Conservation (phyloP, 208 protist genomes). For the Naegleria gruberi region DNA sequence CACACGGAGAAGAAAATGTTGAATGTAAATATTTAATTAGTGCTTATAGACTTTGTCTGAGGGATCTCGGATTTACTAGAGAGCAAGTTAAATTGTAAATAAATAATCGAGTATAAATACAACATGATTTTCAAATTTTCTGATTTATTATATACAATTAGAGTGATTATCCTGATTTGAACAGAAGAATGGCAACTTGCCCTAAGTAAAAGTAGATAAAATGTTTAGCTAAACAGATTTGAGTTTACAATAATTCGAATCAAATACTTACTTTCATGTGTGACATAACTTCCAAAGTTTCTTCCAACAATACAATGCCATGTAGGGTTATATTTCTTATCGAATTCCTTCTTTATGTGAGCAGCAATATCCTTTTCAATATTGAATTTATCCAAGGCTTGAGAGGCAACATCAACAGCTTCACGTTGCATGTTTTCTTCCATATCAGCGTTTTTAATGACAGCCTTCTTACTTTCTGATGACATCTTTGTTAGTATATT, state of each 20-base stretch:
- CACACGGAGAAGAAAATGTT: background rate
- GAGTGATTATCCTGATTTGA: conserved; percentile 79
- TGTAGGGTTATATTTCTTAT: conserved; percentile 99
- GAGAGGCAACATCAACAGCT: conserved; percentile 91
- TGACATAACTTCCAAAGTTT: conserved; percentile 99
- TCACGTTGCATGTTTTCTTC: conserved; percentile 92
- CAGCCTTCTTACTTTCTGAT: conserved; percentile 19
- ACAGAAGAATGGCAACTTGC: conserved; percentile 97
- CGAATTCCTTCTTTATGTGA: conserved; percentile 99
- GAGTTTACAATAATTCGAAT: too few species aligned
- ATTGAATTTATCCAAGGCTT: conserved; percentile 88
- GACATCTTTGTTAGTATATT: background rate
- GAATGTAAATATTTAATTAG: background rate
- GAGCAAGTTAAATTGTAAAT: background rate
- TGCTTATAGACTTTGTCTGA: conserved; percentile 1
- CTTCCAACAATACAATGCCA: conserved; percentile 99
- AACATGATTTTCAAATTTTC: background rate
- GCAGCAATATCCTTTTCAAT: conserved; percentile 99
- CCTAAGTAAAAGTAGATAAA: conserved; percentile 99
- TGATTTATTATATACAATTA: background rate
- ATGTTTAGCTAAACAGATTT: conserved; percentile 48
- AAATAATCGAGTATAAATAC: background rate
- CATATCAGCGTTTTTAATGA: conserved; percentile 88
- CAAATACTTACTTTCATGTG: conserved; percentile 83
- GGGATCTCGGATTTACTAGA: background rate